Base-by-base conservation (phyloP, 371 early-diverging fungal genomes). In the Mucor plumbeus region DNA sequence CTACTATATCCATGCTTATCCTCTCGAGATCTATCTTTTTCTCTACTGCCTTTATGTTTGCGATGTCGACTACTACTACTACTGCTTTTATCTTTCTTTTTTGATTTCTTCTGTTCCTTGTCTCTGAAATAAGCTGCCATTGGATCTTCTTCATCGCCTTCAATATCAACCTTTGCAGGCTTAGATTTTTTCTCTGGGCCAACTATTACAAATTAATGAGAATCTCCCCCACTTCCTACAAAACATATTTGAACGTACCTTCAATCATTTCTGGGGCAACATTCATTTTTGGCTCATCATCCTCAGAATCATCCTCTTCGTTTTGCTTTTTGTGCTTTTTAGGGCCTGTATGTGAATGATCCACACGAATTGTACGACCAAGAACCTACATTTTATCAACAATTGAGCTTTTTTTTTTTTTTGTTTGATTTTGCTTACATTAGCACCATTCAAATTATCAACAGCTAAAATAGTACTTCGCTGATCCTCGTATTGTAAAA, bases 401-500 rank as follows among this genome's bases (percentile, higher is more conserved):
- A 44, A n/a, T 44, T 2, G 44, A 44, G 44, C 7, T 6, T 17
- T 44, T 17, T 17, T 1, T 53, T 6, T 17, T 44, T 17, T 17
- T 1, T 53, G 26, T 53, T 26, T 26, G 13, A 53, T 14, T 21
- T 48, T 1, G 64, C 57, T 64, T 83, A 92, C 89, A 78, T 89
- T 83, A 38, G 85, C 83, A 6, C 97, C 97, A 69, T 94, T 94
- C 61, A 98, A 82, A 78, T 98, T 98, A 75, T 98, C 98, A 3
- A 98, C 98, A 3, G 97, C 96, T 36, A 98, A 83, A 4, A 95
- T 79, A 0, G 97, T 96, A 61, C 91, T 90, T 63, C 94, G 83
- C 71, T 97, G 97, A 85, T 97, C 96, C 70, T 94, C 92, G 75
- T 95, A 97, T 66, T 91, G 92, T n/a, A 97, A 61, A 75, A 97